phyloP scores from a whole-genome alignment of 768 basidiomycete species.

The Chalciporus piperatus region DNA sequence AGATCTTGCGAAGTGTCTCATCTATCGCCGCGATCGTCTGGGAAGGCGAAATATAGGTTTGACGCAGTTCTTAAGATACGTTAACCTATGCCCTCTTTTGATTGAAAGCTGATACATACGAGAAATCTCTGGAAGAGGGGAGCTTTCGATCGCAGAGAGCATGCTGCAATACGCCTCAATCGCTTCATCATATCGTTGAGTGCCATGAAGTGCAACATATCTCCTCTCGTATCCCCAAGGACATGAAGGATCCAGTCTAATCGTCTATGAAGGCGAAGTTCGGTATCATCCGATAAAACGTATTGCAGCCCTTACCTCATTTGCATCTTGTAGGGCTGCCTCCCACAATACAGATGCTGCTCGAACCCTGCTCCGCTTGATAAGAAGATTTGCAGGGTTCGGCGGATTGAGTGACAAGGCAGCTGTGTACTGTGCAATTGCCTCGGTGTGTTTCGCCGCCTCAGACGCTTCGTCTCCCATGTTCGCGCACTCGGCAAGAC shows the following conservation, averaged over 20 bases:
- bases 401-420: background rate
- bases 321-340: background rate
- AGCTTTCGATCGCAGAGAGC: slow-evolving; percentile 10
- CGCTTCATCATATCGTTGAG: slow-evolving; percentile 8
- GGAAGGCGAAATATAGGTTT: slow-evolving; percentile 2
- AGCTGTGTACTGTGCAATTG: background rate
- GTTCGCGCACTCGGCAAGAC: background rate
- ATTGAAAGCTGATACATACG: background rate
- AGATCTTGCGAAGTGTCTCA: background rate
- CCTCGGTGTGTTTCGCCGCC: background rate
- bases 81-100: background rate
- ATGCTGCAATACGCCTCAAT: slow-evolving; percentile 3
- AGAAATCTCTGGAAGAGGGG: background rate
- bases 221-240: slow-evolving; percentile 8
- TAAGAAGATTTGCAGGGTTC: background rate
- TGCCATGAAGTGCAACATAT: slow-evolving; percentile 8
- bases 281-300: too few species aligned
- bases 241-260: slow-evolving; percentile 2
- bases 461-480: background rate
- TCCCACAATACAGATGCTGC: background rate
- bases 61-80: background rate
- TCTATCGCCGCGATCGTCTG: background rate
- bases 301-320: background rate
- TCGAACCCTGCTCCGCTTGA: background rate
- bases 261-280: background rate